Evolutionary conservation across 768 basidiomycete genomes (phyloP).

Genomic region (Hygrophoropsis aurantiaca): DNA sequence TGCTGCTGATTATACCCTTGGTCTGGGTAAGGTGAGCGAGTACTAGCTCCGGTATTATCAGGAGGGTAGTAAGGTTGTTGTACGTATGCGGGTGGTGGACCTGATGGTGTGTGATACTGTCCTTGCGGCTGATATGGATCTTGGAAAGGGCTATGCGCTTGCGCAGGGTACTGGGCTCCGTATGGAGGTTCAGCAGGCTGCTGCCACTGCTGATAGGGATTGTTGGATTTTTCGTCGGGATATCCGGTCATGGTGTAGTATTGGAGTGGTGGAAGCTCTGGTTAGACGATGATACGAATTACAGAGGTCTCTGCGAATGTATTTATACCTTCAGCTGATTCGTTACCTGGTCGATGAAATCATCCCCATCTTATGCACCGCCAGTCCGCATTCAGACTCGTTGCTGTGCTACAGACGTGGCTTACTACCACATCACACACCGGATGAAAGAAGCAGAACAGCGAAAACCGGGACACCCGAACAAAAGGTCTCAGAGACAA

Average conservation of each 20-base stretch:
- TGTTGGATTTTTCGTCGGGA: conserved; percentile 24
- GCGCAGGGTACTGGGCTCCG: background rate
- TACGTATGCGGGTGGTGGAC: conserved; percentile 11
- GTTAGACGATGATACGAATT: background rate
- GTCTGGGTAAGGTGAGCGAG: background rate
- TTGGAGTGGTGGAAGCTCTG: too few species aligned
- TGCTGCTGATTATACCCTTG: conserved; percentile 9
- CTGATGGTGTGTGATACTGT: conserved; percentile 3
- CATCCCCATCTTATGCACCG: too few species aligned
- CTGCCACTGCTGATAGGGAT: conserved; percentile 13
- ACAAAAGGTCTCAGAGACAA: too few species aligned
- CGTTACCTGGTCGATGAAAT: too few species aligned
- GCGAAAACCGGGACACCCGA: too few species aligned
- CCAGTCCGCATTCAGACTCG: too few species aligned
- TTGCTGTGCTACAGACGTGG: too few species aligned
- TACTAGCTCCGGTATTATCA: conserved; percentile 9
- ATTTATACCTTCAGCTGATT: too few species aligned
- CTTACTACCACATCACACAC: too few species aligned
- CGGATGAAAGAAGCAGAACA: too few species aligned
- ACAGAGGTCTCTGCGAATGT: too few species aligned
- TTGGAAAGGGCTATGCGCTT: conserved; percentile 1
- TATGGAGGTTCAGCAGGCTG: conserved; percentile 1
- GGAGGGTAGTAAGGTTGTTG: conserved; percentile 1
- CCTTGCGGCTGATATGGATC: conserved; percentile 4
- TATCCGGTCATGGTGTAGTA: conserved; percentile 19